These are phyloP conservation scores for Erysiphe neolycopersici DNA, from an alignment of 2,329 filamentous ascomycete species.

Conservation along the genomic window DNA sequence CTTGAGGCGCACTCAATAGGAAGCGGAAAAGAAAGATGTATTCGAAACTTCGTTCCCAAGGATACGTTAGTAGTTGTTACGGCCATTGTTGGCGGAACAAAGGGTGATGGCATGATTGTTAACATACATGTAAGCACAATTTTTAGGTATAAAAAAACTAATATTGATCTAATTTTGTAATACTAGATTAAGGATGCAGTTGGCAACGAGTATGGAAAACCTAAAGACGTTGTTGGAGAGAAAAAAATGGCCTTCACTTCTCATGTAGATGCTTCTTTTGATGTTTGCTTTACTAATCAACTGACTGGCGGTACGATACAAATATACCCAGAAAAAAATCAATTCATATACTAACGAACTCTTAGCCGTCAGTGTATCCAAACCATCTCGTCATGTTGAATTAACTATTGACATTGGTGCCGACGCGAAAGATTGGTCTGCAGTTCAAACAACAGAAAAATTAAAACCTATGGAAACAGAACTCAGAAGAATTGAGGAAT, in stretches of 20 bases:
- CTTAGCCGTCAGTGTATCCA: constrained; percentile 5
- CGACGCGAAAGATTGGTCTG: constrained; percentile 80
- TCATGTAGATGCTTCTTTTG: constrained; percentile 72
- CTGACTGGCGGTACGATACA: constrained; percentile 36
- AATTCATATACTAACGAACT: background rate
- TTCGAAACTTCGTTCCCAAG: constrained; percentile 81
- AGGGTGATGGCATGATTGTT: constrained; percentile 74
- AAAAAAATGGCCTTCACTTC: constrained; percentile 73
- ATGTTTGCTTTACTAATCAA: constrained; percentile 86
- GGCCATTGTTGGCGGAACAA: constrained; percentile 57
- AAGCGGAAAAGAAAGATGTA: constrained; percentile 55
- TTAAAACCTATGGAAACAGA: constrained; percentile 92
- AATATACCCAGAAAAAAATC: background rate
- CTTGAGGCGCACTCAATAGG: constrained; percentile 40
- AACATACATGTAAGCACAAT: constrained; percentile 60
- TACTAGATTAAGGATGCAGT: constrained; percentile 73
- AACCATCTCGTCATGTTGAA: constrained; percentile 34
- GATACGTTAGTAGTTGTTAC: constrained; percentile 93
- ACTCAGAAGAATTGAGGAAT: constrained; percentile 73
- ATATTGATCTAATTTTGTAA: constrained; percentile 1
- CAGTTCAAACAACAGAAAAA: constrained; percentile 89
- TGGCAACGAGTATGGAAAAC: constrained; percentile 83
- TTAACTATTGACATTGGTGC: constrained; percentile 15
- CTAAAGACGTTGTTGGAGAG: constrained; percentile 72
- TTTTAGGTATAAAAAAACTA: background rate